Conservation (phyloP, 805 yeast species). For the Metschnikowia peoriensis region DNA sequence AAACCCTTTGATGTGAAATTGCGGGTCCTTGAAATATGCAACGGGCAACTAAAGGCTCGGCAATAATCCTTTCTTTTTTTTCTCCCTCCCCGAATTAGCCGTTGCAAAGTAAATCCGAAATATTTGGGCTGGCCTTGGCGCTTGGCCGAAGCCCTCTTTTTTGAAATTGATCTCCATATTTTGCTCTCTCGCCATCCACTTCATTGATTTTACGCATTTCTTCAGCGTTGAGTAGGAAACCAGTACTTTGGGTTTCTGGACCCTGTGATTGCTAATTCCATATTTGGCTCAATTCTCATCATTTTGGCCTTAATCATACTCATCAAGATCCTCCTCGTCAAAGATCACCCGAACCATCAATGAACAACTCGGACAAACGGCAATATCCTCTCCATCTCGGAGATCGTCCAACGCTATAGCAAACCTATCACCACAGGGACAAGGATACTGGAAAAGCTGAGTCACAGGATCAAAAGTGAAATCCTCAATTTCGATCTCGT, state of each 20-base stretch:
- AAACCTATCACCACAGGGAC: conserved; percentile 97
- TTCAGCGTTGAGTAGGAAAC: neutral
- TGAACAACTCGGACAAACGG: conserved; percentile 96
- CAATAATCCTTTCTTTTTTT: neutral
- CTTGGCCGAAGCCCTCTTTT: neutral
- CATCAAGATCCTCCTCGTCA: conserved; percentile 60
- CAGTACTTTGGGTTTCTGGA: neutral
- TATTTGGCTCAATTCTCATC: neutral
- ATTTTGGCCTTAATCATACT: conserved; percentile 26
- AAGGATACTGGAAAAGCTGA: conserved; percentile 86
- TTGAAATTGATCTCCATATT: neutral
- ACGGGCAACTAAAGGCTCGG: neutral
- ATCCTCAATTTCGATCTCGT: conserved; percentile 95
- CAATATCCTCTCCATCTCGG: conserved; percentile 87
- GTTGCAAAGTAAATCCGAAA: conserved; percentile 1
- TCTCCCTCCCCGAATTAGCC: neutral
- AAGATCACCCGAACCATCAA: conserved; percentile 89
- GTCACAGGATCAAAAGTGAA: conserved; percentile 85
- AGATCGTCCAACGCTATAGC: conserved; percentile 84
- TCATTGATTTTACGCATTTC: neutral
- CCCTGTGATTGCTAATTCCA: neutral
- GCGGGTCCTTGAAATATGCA: neutral
- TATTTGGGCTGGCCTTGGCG: neutral
- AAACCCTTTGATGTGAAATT: neutral
- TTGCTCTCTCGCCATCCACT: neutral